These are phyloP conservation scores for Talaromyces wortmannii DNA, from an alignment of 495 filamentous ascomycete species.

Conservation along the genomic window DNA sequence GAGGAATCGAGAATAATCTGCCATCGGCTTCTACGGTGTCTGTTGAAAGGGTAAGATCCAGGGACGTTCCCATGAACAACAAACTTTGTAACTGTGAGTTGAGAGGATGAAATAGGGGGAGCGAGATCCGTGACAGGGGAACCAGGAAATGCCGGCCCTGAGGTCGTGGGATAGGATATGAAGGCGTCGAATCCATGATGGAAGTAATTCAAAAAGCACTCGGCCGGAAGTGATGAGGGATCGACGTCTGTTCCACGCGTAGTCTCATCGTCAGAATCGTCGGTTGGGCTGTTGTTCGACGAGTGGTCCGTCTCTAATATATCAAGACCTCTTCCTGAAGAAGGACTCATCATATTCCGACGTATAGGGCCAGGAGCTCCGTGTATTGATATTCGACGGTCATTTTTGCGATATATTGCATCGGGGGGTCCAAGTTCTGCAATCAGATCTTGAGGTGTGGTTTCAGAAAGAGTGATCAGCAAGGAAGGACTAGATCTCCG, in stretches of 20 bases:
- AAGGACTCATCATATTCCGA: slow-evolving; percentile 26
- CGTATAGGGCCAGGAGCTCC: slow-evolving; percentile 32
- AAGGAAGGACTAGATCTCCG: slow-evolving; percentile 54
- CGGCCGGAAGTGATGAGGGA: slow-evolving; percentile 39
- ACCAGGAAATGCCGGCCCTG: slow-evolving; percentile 58
- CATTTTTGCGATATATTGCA: slow-evolving; percentile 89
- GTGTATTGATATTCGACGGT: slow-evolving; percentile 87
- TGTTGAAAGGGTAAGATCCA: slow-evolving; percentile 93
- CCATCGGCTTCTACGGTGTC: slow-evolving; percentile 88
- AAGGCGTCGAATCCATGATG: slow-evolving; percentile 93
- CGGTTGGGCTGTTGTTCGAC: slow-evolving; percentile 65
- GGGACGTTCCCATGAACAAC: slow-evolving; percentile 91
- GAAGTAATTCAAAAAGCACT: slow-evolving; percentile 97
- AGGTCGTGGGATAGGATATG: slow-evolving; percentile 64
- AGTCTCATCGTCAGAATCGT: slow-evolving; percentile 67
- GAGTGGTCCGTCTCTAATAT: slow-evolving; percentile 73
- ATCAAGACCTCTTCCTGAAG: slow-evolving; percentile 36
- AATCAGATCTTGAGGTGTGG: slow-evolving; percentile 83
- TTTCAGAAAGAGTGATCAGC: slow-evolving; percentile 67
- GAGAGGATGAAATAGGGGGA: slow-evolving; percentile 40
- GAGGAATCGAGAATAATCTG: slow-evolving; percentile 50
- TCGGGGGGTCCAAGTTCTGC: slow-evolving; percentile 90
- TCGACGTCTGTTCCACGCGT: slow-evolving; percentile 23
- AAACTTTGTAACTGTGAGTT: slow-evolving; percentile 79
- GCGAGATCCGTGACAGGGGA: slow-evolving; percentile 26